Evolutionary conservation across 768 basidiomycete species (phyloP).

Genomic region (Naganishia kalamii): DNA sequence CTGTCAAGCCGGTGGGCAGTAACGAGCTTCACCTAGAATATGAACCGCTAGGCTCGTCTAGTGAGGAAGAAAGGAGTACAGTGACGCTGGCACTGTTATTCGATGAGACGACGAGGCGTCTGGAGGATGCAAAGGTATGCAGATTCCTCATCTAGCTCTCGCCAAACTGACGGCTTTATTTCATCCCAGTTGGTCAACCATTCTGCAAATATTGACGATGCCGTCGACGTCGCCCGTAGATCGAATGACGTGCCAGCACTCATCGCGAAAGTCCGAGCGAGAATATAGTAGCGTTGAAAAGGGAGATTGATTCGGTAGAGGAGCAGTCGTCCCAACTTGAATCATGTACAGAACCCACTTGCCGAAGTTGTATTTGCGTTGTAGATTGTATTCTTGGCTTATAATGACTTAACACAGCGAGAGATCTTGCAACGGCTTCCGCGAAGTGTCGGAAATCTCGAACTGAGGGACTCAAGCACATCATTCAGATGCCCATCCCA

Average conservation of each 20-base stretch:
- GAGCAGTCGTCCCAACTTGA: too few relatives aligned
- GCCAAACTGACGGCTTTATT: background rate
- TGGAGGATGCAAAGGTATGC: conserved; percentile 34
- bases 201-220: conserved; percentile 36
- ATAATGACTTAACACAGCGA: too few relatives aligned
- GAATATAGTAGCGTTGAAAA: background rate
- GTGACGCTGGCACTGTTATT: conserved; percentile 32
- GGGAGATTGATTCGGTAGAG: too few relatives aligned
- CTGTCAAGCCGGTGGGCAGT: conserved; percentile 59
- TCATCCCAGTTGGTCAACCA: conserved; percentile 30
- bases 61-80: background rate
- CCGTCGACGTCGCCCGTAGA: conserved; percentile 29
- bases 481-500: too few relatives aligned
- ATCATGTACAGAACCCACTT: too few relatives aligned
- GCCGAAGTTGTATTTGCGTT: too few relatives aligned
- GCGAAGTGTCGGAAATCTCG: too few relatives aligned
- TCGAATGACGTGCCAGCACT: conserved; percentile 41
- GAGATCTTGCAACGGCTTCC: too few relatives aligned
- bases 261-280: conserved; percentile 36
- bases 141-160: background rate
- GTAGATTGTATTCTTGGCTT: too few relatives aligned
- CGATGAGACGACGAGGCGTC: conserved; percentile 30
- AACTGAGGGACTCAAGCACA: too few relatives aligned
- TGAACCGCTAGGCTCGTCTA: background rate
- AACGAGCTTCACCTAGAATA: conserved; percentile 73